Percentiles rank a stretch among this genome's conserved stretches.
These are phyloP conservation scores for Afroboletus lepidellus DNA, from an alignment of 1,284 basidiomycete genomes.

Conservation along the genomic window DNA sequence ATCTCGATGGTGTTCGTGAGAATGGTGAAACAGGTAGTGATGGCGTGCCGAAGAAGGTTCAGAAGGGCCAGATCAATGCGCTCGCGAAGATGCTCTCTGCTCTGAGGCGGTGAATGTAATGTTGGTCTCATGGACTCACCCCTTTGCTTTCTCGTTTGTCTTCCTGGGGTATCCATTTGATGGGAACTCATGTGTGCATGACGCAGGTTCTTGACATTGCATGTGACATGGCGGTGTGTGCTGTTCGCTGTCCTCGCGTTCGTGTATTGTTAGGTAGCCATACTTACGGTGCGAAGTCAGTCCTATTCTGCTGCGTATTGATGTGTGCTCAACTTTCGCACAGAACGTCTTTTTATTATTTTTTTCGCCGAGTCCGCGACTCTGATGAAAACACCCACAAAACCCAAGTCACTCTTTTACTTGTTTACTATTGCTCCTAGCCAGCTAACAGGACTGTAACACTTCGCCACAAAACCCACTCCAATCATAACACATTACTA, in stretches of 20 bases:
- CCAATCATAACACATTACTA: constrained; percentile 25
- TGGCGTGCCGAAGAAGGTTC: constrained; percentile 67
- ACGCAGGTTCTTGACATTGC: constrained; percentile 31
- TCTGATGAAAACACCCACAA: constrained; percentile 21
- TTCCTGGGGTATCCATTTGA: constrained; percentile 9
- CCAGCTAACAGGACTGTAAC: constrained; percentile 32
- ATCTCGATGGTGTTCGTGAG: constrained; percentile 44
- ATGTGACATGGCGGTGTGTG: constrained; percentile 27
- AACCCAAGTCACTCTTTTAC: constrained; percentile 29
- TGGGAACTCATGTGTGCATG: constrained; percentile 25
- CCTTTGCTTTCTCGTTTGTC: not conserved
- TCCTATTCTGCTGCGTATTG: constrained; percentile 30
- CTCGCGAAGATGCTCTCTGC: constrained; percentile 83
- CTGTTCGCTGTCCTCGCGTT: constrained; percentile 32
- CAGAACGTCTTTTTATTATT: constrained; percentile 9
- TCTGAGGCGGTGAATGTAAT: constrained; percentile 54
- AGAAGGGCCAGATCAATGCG: constrained; percentile 80
- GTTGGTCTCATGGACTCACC: constrained; percentile 26
- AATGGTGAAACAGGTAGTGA: constrained; percentile 37
- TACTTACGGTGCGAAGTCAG: constrained; percentile 47
- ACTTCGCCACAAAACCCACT: constrained; percentile 14
- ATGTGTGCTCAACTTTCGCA: constrained; percentile 21
- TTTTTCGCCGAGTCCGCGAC: constrained; percentile 27
- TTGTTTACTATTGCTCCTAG: constrained; percentile 17
- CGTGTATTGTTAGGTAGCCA: constrained; percentile 54